Evolutionary conservation across 176 grass and related monocot species (phyloP).

Genomic region (Hordeum vulgare): MorexV3_pseudomolecules_assembly NC_058522.1:499317477-499317976

Average conservation of each 20-base stretch:
- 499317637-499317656: conserved; percentile 27
- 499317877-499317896: conserved; percentile 99
- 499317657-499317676: conserved; percentile 97
- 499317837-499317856: conserved; percentile 92
- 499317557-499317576: conserved; percentile 88
- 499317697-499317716: conserved; percentile 91
- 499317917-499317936: conserved; percentile 93
- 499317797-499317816: conserved; percentile 98
- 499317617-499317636: not conserved
- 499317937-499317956: conserved; percentile 98
- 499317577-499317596: conserved; percentile 1
- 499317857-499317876: conserved; percentile 94
- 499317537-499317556: conserved; percentile 98
- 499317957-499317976: conserved; percentile 96
- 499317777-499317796: conserved; percentile 98
- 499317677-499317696: conserved; percentile 98
- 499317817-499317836: conserved; percentile 94
- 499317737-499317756: conserved; percentile 96
- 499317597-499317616: conserved; percentile 2
- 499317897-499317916: conserved; percentile 98
- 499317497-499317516: conserved; percentile 99
- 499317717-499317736: conserved; percentile 99
- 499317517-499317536: conserved; percentile 84
- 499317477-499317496: conserved; percentile 97
- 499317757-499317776: conserved; percentile 96